Base-by-base conservation (phyloP, 768 basidiomycete species). In the Fomitopsis pulvina region DNA sequence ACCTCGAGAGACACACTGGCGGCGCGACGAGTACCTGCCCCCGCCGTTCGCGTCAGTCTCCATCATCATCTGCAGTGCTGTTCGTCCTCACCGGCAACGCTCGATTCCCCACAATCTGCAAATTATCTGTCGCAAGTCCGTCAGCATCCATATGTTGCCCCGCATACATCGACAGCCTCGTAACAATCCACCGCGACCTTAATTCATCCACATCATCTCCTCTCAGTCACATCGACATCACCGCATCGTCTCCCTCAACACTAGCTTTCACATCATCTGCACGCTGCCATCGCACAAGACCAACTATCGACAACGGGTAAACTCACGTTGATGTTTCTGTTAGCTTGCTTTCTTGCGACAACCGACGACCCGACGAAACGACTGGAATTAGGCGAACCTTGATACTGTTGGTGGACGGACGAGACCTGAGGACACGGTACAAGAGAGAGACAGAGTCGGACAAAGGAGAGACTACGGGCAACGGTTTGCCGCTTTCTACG, bases 311-410 rank as follows among this genome's bases (percentile, higher is more conserved):
- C 41, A 57, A 44, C n/a, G 21, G 27, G 25, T 25, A 25, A 44
- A 44, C 43, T 44, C 46, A 47, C 46, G 30, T 47, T 38, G 24
- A 25, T 25, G 39, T 2, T 18, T 22, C 12, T 44, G 42, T 40
- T 45, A 52, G 53, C 57, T 42, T 54, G 37, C n/a, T 14, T 28
- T 57, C 51, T 55, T 52, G 55, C 55, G 52, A 48, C 40, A 27
- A 47, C 52, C 43, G 28, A 26, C 24, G 41, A 29, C 25, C 38
- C 14, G 44, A 52, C 47, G 52, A 48, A 42, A 46, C 43, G 39
- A 54, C 47, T 38, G 42, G 43, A 50, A 63, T 63, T 63, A 59
- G 45, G 55, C 53, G 53, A 46, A 53, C 54, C 52, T 55, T 53
- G 55, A 40, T 32, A 60, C 52, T 57, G 55, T 48, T 54, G 55